Conservation (phyloP, 495 filamentous ascomycete species). For the Annulohypoxylon bovei region DNA sequence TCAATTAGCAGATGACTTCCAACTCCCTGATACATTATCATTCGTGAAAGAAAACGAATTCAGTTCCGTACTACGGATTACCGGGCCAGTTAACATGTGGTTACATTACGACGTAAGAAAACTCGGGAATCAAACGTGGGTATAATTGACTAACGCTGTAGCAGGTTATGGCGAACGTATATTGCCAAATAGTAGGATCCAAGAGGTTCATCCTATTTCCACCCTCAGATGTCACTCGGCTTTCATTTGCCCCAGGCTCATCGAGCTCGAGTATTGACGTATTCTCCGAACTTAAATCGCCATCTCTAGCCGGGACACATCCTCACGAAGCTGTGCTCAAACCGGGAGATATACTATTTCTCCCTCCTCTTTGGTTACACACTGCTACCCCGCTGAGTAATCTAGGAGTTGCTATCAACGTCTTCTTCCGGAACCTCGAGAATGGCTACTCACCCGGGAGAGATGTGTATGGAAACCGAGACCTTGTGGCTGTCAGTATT, state of each 20-base stretch:
- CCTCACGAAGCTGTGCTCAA: constrained; percentile 72
- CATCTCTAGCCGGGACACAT: constrained; percentile 63
- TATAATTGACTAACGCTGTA: constrained; percentile 20
- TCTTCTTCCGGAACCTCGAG: constrained; percentile 81
- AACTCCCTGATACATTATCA: constrained; percentile 69
- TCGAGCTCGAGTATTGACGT: constrained; percentile 81
- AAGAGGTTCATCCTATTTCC: constrained; percentile 82
- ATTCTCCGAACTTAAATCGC: constrained; percentile 58
- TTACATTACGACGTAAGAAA: constrained; percentile 83
- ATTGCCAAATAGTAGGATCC: constrained; percentile 78
- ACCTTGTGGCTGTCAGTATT: constrained; percentile 68
- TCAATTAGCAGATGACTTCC: constrained; percentile 72
- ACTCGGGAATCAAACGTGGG: background rate
- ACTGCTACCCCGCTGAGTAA: constrained; percentile 72
- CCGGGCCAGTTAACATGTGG: constrained; percentile 88
- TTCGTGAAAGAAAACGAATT: constrained; percentile 71
- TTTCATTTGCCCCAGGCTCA: constrained; percentile 76
- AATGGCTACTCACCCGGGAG: constrained; percentile 75
- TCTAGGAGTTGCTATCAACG: constrained; percentile 80
- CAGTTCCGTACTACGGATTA: constrained; percentile 82
- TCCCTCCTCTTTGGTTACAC: constrained; percentile 86
- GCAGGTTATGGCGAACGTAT: constrained; percentile 87
- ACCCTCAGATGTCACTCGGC: constrained; percentile 73
- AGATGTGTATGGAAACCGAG: constrained; percentile 90
- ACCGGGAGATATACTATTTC: constrained; percentile 80